These are phyloP conservation scores for Rhizopus delemar DNA, from an alignment of 371 early-diverging fungal species.

Conservation along the genomic window DNA sequence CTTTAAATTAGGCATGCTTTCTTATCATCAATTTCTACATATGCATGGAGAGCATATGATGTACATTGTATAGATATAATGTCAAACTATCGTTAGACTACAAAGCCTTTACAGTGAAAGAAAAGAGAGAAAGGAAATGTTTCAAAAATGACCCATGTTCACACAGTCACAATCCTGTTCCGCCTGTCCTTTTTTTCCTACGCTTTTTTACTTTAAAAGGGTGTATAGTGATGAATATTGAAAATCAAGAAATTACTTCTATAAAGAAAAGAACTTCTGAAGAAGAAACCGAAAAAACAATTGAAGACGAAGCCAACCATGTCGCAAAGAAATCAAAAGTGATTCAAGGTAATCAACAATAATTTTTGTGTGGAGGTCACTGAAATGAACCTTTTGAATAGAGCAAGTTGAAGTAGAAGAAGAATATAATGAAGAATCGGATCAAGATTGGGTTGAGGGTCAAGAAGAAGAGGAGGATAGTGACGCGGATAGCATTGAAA, in stretches of 20 bases:
- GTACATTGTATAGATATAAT: no score
- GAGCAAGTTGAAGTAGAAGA: conserved; percentile 10
- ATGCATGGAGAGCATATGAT: no score
- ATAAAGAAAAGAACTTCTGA: not conserved
- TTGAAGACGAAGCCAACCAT: not conserved
- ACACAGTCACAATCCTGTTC: not conserved
- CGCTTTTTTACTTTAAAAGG: not conserved
- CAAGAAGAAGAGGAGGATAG: conserved; percentile 21
- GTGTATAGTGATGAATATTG: not conserved
- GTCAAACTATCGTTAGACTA: no score
- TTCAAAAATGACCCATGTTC: not conserved
- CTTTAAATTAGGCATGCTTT: no score
- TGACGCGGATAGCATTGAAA: conserved; percentile 21
- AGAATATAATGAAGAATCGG: conserved; percentile 50
- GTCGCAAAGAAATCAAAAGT: conserved; percentile 10
- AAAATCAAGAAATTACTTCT: conserved; percentile 21
- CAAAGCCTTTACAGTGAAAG: no score
- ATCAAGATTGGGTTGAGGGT: conserved; percentile 48
- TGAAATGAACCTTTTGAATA: no score
- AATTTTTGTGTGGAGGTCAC: no score
- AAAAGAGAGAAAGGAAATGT: no score
- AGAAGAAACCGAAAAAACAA: not conserved
- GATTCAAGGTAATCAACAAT: conserved; percentile 8
- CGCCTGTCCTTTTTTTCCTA: not conserved
- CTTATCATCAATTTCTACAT: no score